Percentiles rank a stretch among this genome's conserved stretches.
phyloP scores from a whole-genome alignment of 2,329 filamentous ascomycete species.

The Leptographium procerum region DNA sequence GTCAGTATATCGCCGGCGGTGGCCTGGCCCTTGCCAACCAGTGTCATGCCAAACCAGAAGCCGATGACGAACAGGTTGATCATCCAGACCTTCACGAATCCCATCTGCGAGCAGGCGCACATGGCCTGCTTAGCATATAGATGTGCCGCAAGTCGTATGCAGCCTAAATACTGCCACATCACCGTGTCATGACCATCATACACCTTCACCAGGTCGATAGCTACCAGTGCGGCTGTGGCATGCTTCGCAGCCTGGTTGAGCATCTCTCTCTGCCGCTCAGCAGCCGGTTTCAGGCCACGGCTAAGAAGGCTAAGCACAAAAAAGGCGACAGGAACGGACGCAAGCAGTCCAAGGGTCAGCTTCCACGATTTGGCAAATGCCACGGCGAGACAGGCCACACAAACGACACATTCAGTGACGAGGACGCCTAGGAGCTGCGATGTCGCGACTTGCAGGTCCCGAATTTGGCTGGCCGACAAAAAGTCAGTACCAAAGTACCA shows the following conservation, averaged over 20 bases:
- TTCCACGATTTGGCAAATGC: slow-evolving; percentile 76
- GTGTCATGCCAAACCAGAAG: slow-evolving; percentile 73
- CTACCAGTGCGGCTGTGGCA: slow-evolving; percentile 55
- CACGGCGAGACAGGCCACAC: slow-evolving; percentile 53
- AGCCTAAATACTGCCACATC: slow-evolving; percentile 48
- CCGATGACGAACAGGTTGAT: slow-evolving; percentile 74
- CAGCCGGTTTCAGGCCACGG: slow-evolving; percentile 48
- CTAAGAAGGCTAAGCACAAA: slow-evolving; percentile 49
- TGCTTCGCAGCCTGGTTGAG: slow-evolving; percentile 62
- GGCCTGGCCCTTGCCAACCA: slow-evolving; percentile 49
- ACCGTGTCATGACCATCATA: slow-evolving; percentile 69
- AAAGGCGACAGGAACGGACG: slow-evolving; percentile 58
- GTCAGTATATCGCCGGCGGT: slow-evolving; percentile 61
- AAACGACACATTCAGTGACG: slow-evolving; percentile 51
- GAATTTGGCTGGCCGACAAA: slow-evolving; percentile 51
- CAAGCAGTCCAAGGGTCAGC: slow-evolving; percentile 67
- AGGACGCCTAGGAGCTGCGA: slow-evolving; percentile 70
- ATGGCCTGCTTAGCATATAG: slow-evolving; percentile 57
- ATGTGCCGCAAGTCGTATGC: slow-evolving; percentile 13
- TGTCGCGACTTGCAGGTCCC: slow-evolving; percentile 69
- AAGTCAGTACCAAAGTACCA: neutral
- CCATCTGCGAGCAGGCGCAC: slow-evolving; percentile 45
- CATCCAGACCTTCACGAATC: slow-evolving; percentile 61
- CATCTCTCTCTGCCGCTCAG: slow-evolving; percentile 56
- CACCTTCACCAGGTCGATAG: slow-evolving; percentile 77